Percentiles rank a stretch among this genome's conserved stretches.
phyloP scores from a whole-genome alignment of 495 filamentous ascomycete genomes.

The Xylona heveae region DNA sequence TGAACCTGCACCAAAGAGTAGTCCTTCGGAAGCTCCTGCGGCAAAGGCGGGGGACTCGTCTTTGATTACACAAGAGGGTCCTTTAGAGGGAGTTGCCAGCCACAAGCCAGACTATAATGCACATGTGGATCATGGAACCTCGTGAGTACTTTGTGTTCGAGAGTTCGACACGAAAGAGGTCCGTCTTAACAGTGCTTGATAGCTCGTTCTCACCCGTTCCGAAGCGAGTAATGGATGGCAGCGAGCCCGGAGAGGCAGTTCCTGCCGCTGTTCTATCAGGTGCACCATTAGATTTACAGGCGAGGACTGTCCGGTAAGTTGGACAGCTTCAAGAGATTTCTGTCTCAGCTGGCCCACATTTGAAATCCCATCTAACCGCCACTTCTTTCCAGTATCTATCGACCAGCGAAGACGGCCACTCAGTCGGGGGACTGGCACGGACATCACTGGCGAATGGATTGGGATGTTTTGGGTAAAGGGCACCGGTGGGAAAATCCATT shows the following conservation, averaged over 20 bases:
- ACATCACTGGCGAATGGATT: slow-evolving; percentile 93
- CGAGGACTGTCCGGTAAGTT: slow-evolving; percentile 70
- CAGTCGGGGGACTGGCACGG: slow-evolving; percentile 74
- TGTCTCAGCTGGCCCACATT: neutral
- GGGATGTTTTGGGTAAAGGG: slow-evolving; percentile 72
- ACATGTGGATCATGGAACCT: slow-evolving; percentile 58
- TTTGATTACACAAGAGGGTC: slow-evolving; percentile 30
- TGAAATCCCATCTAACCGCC: slow-evolving; percentile 5
- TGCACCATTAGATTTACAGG: slow-evolving; percentile 81
- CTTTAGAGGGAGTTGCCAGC: slow-evolving; percentile 26
- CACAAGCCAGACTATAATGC: slow-evolving; percentile 64
- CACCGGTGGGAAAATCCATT: slow-evolving; percentile 96
- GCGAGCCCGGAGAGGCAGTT: slow-evolving; percentile 52
- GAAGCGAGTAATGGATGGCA: slow-evolving; percentile 72
- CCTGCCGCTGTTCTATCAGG: slow-evolving; percentile 78
- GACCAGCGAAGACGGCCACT: slow-evolving; percentile 73
- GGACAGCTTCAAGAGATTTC: neutral
- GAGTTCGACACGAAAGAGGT: neutral
- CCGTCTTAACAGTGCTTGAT: slow-evolving; percentile 1
- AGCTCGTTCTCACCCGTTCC: slow-evolving; percentile 82
- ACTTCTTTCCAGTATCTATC: slow-evolving; percentile 49
- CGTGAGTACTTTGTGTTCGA: slow-evolving; percentile 28
- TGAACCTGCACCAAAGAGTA: slow-evolving; percentile 15
- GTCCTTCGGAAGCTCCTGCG: slow-evolving; percentile 20
- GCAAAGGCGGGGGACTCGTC: slow-evolving; percentile 17